A percentile compares a stretch with the other conserved stretches of the same genome.
Conservation (phyloP, 176 grass and related monocot species). For the Poa pratensis region DNA sequence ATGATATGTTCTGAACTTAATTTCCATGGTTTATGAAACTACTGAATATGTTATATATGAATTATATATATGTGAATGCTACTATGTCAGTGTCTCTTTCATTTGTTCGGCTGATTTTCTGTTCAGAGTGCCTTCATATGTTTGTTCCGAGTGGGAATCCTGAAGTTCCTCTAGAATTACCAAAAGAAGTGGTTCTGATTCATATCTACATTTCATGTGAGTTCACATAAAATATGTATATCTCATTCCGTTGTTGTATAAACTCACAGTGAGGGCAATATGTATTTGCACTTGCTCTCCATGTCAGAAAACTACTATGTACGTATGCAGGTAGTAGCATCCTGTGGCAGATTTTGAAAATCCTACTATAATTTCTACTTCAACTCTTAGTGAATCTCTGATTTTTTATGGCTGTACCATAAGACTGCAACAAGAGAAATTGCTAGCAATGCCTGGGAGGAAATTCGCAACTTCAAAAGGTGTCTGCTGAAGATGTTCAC, state of each 20-base stretch:
- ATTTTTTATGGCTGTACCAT: slow-evolving; percentile 52
- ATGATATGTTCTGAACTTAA: no score
- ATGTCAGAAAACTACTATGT: no score
- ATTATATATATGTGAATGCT: no score
- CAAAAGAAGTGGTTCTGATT: background rate
- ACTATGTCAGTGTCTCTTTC: background rate
- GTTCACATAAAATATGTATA: background rate
- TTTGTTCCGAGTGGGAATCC: background rate
- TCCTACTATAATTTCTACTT: background rate
- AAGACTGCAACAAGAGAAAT: slow-evolving; percentile 72
- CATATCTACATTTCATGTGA: background rate
- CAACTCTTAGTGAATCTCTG: background rate
- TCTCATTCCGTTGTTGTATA: background rate
- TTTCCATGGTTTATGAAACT: no score
- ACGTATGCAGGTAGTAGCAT: no score
- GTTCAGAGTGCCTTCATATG: background rate
- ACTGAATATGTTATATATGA: no score
- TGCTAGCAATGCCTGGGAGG: slow-evolving; percentile 66
- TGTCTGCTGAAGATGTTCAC: slow-evolving; percentile 79
- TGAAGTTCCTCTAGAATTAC: background rate
- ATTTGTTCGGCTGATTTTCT: background rate
- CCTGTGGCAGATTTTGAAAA: no score
- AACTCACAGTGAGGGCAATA: background rate
- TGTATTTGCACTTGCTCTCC: no score
- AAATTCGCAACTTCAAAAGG: slow-evolving; percentile 91